Conservation (phyloP, 257 asterid species). For the Parsonsia alboflavescens region DNA sequence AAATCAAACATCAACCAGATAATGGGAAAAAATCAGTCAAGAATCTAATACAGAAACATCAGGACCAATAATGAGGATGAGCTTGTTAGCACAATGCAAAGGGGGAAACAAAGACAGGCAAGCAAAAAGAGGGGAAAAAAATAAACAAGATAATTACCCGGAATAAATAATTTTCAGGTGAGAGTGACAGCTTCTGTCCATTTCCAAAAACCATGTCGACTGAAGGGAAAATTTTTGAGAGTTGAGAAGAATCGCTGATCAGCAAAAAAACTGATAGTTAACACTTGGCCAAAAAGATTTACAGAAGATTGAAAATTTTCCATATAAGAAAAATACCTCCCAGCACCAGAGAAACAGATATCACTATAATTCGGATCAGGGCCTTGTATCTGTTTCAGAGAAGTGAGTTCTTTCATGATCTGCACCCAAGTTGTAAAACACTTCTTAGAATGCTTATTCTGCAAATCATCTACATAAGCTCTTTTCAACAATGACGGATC, state of each 20-base stretch:
- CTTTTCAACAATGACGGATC: neutral
- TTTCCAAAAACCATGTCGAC: slow-evolving; percentile 86
- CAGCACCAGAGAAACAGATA: slow-evolving; percentile 96
- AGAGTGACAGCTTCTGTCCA: slow-evolving; percentile 74
- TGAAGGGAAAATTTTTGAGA: slow-evolving; percentile 68
- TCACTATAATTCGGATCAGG: slow-evolving; percentile 92
- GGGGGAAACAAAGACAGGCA: too few relatives aligned
- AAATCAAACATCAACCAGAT: neutral
- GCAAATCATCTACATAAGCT: neutral
- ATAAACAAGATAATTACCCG: slow-evolving; percentile 42
- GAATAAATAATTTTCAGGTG: slow-evolving; percentile 95
- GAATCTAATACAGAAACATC: neutral
- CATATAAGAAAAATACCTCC: slow-evolving; percentile 50
- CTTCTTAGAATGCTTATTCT: neutral
- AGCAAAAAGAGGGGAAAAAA: too few relatives aligned
- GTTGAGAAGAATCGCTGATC: slow-evolving; percentile 65
- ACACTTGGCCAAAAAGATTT: slow-evolving; percentile 19
- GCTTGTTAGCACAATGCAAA: neutral
- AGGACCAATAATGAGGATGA: neutral
- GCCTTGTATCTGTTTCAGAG: slow-evolving; percentile 77
- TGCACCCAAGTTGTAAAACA: slow-evolving; percentile 29
- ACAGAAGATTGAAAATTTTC: neutral
- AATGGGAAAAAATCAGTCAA: slow-evolving; percentile 9
- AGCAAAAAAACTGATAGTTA: slow-evolving; percentile 25
- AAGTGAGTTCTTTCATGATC: slow-evolving; percentile 59